Conservation (phyloP, 1,284 basidiomycete species). For the Ganoderma leucocontextum region DNA sequence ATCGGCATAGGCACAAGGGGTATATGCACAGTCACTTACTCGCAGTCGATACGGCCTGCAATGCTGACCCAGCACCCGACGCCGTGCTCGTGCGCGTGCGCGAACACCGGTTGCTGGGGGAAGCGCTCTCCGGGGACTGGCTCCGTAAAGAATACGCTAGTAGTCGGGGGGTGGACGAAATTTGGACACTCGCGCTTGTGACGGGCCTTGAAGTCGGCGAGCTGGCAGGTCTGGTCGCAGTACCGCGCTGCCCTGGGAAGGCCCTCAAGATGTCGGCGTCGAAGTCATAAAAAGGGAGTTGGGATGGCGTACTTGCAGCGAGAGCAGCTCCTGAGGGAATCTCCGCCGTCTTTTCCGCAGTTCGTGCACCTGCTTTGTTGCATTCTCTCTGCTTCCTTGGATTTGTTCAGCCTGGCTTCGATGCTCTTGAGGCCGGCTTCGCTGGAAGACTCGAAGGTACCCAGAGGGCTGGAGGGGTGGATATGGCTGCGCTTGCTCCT, state of each 20-base stretch:
- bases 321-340: slow-evolving; percentile 24
- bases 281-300: neutral
- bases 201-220: slow-evolving; percentile 24
- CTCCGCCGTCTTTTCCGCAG: slow-evolving; percentile 20
- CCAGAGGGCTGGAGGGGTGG: slow-evolving; percentile 18
- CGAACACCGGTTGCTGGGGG: slow-evolving; percentile 23
- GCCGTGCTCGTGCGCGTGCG: slow-evolving; percentile 21
- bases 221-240: slow-evolving; percentile 26
- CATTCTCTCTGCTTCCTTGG: slow-evolving; percentile 12
- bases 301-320: slow-evolving; percentile 25
- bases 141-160: slow-evolving; percentile 19
- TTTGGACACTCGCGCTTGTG: slow-evolving; percentile 29
- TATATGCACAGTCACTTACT: slow-evolving; percentile 7
- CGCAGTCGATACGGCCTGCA: slow-evolving; percentile 23
- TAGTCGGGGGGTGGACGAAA: slow-evolving; percentile 23
- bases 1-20: neutral
- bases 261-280: neutral
- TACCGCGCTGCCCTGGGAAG: slow-evolving; percentile 21
- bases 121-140: slow-evolving; percentile 14
- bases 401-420: slow-evolving; percentile 4
- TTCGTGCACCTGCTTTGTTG: slow-evolving; percentile 13
- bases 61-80: slow-evolving; percentile 28
- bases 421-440: slow-evolving; percentile 23
- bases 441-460: slow-evolving; percentile 15
- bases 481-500: slow-evolving; percentile 16